Conservation (phyloP, 164 flowering plant genomes). For the Stephania yunnanensis region DNA sequence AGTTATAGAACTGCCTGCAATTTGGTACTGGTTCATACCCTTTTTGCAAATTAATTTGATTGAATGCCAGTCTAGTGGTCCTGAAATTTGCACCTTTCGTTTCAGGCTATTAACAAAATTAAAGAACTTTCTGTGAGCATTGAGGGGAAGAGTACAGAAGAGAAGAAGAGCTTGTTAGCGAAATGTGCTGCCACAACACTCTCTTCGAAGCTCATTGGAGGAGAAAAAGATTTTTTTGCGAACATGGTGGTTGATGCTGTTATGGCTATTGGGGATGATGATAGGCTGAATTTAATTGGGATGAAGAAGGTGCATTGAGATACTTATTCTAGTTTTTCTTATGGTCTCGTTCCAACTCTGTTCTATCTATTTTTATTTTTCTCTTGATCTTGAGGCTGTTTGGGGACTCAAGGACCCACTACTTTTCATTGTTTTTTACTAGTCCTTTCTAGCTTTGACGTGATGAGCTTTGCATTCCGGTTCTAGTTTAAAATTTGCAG, state of each 20-base stretch:
- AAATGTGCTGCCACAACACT: slow-evolving; percentile 98
- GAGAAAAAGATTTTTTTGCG: slow-evolving; percentile 97
- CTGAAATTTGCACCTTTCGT: neutral
- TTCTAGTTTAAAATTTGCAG: neutral
- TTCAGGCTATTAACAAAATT: slow-evolving; percentile 78
- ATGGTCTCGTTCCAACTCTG: no score
- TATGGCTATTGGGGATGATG: slow-evolving; percentile 76
- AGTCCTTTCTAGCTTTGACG: neutral
- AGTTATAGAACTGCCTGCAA: slow-evolving; percentile 70
- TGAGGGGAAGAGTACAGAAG: slow-evolving; percentile 89
- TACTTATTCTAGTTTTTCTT: no score
- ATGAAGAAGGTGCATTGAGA: slow-evolving; percentile 68
- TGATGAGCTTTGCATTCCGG: neutral
- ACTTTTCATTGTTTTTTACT: no score
- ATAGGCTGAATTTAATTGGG: slow-evolving; percentile 87
- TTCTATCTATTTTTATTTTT: neutral
- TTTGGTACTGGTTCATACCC: slow-evolving; percentile 38
- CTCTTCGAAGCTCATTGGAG: slow-evolving; percentile 93
- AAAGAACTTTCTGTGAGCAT: slow-evolving; percentile 83
- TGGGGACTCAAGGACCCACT: neutral
- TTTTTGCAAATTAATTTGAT: neutral
- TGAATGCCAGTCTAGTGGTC: slow-evolving; percentile 2
- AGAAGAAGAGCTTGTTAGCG: slow-evolving; percentile 71
- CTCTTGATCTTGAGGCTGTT: neutral
- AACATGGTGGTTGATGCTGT: slow-evolving; percentile 97